Evolutionary conservation across 169 alveolate genomes (phyloP).

Genomic region (Eimeria necatrix): DNA sequence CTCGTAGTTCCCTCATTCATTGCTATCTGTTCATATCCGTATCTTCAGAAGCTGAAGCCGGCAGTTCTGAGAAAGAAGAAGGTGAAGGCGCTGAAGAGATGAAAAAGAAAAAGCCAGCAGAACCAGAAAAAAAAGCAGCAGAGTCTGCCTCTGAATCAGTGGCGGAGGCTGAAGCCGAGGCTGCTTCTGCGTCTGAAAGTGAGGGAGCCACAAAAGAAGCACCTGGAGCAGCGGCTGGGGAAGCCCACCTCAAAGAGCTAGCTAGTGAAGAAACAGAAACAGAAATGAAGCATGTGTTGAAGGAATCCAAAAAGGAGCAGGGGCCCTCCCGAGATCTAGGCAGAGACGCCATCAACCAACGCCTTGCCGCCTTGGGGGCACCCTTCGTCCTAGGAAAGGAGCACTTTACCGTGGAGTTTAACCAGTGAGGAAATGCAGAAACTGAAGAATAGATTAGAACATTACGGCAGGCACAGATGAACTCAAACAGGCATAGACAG

Average conservation of each 20-base stretch:
- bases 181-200: neutral
- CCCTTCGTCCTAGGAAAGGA: conserved; percentile 22
- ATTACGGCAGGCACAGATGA: neutral
- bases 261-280: neutral
- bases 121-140: neutral
- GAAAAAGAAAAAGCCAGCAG: conserved; percentile 2
- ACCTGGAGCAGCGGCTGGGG: neutral
- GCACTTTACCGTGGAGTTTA: conserved; percentile 3
- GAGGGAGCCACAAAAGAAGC: neutral
- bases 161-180: neutral
- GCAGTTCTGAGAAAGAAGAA: neutral
- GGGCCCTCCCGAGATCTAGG: neutral
- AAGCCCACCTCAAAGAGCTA: neutral
- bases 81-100: neutral
- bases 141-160: neutral
- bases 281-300: neutral
- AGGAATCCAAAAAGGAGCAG: neutral
- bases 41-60: neutral
- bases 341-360: neutral
- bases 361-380: neutral
- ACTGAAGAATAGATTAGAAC: neutral
- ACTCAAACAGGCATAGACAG: neutral
- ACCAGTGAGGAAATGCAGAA: neutral
- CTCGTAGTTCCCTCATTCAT: neutral
- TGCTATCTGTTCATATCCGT: neutral